phyloP scores from a whole-genome alignment of 495 filamentous ascomycete species.

The Hyaloscypha variabilis region DNA sequence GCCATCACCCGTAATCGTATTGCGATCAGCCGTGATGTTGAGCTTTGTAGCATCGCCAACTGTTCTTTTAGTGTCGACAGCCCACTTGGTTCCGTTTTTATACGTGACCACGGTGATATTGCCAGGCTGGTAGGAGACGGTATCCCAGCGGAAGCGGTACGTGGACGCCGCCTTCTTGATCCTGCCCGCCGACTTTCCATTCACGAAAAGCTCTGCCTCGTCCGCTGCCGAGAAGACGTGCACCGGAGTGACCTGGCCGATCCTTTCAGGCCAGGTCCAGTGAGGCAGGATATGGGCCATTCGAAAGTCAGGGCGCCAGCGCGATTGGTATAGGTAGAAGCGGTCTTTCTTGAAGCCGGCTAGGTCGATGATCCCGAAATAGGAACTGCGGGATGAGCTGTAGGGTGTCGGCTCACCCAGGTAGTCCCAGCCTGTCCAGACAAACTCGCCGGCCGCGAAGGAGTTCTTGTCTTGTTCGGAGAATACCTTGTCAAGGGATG shows the following conservation, averaged over 20 bases:
- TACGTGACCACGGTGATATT: constrained; percentile 46
- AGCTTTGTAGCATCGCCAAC: constrained; percentile 37
- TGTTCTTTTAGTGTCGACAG: constrained; percentile 40
- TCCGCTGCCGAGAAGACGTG: constrained; percentile 50
- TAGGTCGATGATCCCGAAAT: constrained; percentile 52
- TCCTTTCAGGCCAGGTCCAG: constrained; percentile 52
- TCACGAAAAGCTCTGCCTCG: constrained; percentile 54
- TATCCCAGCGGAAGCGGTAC: constrained; percentile 48
- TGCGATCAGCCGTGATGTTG: constrained; percentile 39
- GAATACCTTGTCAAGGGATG: constrained; percentile 52
- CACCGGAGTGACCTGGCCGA: constrained; percentile 48
- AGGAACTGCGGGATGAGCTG: constrained; percentile 44
- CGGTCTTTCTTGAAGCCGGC: constrained; percentile 54
- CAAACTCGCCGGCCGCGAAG: constrained; percentile 52
- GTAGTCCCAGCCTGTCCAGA: constrained; percentile 55
- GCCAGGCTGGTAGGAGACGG: constrained; percentile 45
- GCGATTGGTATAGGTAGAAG: constrained; percentile 49
- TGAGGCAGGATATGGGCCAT: constrained; percentile 52
- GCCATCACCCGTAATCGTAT: constrained; percentile 40
- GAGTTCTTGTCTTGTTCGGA: constrained; percentile 42
- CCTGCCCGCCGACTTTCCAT: constrained; percentile 44
- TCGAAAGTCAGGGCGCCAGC: constrained; percentile 43
- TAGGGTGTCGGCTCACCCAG: constrained; percentile 50
- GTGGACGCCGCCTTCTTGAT: constrained; percentile 34
- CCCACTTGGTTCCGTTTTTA: constrained; percentile 45